Conservation (phyloP, 306 rosid species). For the Trifolium dubium region DNA sequence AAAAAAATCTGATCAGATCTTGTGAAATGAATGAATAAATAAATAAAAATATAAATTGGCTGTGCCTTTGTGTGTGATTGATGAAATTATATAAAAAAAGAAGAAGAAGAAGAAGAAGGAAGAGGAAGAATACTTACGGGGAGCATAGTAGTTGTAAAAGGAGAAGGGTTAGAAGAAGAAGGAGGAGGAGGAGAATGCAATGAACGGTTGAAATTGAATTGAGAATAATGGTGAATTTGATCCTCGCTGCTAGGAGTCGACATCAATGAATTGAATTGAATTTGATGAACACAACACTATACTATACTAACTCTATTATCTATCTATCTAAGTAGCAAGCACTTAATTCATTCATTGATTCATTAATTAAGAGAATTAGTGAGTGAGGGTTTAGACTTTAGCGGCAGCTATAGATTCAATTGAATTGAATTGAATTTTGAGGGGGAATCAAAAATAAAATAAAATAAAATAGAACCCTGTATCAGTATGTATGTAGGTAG, state of each 20-base stretch:
- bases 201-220: constrained; percentile 30
- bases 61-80: background rate
- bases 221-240: constrained; percentile 29
- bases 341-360: background rate
- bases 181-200: constrained; percentile 20
- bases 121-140: constrained; percentile 19
- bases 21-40: background rate
- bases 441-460: background rate
- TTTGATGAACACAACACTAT: background rate
- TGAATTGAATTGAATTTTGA: constrained; percentile 13
- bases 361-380: background rate
- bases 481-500: no score
- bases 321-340: background rate
- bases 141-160: background rate
- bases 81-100: no score
- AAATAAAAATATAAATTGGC: background rate
- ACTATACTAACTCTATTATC: no score
- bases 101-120: no score
- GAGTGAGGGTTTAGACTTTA: background rate
- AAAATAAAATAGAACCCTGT: background rate
- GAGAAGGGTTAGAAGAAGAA: constrained; percentile 7
- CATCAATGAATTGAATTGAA: constrained; percentile 20
- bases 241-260: constrained; percentile 40
- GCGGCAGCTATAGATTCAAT: background rate
- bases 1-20: background rate